Conservation (phyloP, 345 rosid genomes). For the Brassica incana region DNA sequence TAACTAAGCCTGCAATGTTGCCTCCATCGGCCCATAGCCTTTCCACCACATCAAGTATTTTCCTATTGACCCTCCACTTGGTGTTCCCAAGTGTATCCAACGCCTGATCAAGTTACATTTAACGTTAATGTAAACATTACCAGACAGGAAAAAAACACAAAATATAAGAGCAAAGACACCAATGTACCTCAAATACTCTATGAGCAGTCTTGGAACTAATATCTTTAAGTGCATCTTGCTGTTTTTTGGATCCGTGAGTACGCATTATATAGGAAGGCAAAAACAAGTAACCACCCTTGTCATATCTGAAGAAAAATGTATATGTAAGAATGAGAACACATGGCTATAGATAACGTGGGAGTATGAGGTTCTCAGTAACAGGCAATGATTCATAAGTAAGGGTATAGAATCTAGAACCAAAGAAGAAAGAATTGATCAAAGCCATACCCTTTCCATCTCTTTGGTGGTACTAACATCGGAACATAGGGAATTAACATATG, state of each 20-base stretch:
- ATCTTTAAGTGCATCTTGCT: slow-evolving; percentile 64
- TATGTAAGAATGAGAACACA: background rate
- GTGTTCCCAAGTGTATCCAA: slow-evolving; percentile 93
- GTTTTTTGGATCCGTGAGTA: slow-evolving; percentile 89
- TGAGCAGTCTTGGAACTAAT: slow-evolving; percentile 52
- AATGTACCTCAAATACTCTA: slow-evolving; percentile 76
- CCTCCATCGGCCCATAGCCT: slow-evolving; percentile 92
- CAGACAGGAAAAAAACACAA: background rate
- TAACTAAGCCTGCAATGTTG: slow-evolving; percentile 78
- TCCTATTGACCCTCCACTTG: slow-evolving; percentile 89
- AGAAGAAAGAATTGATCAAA: slow-evolving; percentile 22
- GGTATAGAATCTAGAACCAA: slow-evolving; percentile 10
- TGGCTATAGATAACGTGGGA: background rate
- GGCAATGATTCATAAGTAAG: background rate
- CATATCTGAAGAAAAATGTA: slow-evolving; percentile 55
- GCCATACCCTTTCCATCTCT: slow-evolving; percentile 91
- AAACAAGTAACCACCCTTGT: slow-evolving; percentile 89
- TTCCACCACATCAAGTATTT: slow-evolving; percentile 74
- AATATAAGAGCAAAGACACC: background rate
- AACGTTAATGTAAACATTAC: background rate
- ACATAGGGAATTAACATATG: slow-evolving; percentile 88
- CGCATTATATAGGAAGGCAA: slow-evolving; percentile 96
- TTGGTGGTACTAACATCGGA: slow-evolving; percentile 98
- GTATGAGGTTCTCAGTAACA: background rate
- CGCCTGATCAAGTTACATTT: slow-evolving; percentile 54